Evolutionary conservation across 2,329 filamentous ascomycete species (phyloP).

Genomic region (Botrytis hyacinthi): DNA sequence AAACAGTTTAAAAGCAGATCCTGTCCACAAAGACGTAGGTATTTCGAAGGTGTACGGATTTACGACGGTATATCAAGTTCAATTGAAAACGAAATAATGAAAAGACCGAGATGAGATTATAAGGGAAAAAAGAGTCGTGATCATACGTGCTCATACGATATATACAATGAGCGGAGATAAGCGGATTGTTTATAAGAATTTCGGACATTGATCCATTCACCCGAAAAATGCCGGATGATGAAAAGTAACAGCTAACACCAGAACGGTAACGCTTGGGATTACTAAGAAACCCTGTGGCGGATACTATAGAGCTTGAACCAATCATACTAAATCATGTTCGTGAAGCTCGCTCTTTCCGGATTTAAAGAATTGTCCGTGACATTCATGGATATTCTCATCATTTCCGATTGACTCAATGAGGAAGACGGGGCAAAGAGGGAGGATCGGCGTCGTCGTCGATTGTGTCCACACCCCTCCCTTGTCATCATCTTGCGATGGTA

Average conservation of each 20-base stretch:
- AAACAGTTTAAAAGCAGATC: neutral
- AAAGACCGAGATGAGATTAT: constrained; percentile 13
- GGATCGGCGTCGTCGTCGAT: neutral
- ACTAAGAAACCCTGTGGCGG: neutral
- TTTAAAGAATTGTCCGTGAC: constrained; percentile 3
- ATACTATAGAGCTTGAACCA: neutral
- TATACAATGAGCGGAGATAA: neutral
- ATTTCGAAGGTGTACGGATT: neutral
- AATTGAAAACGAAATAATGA: neutral
- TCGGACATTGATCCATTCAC: neutral
- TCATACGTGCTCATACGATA: neutral
- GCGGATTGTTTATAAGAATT: neutral
- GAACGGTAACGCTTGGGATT: neutral
- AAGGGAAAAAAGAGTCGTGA: neutral
- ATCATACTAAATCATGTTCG: neutral
- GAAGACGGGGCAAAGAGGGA: neutral
- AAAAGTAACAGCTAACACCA: neutral
- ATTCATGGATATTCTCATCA: neutral
- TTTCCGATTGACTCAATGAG: neutral
- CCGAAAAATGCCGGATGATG: neutral
- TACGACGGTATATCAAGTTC: constrained; percentile 6
- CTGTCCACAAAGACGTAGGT: neutral
- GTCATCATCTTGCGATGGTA: neutral
- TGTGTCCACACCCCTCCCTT: neutral
- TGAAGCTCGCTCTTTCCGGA: neutral